phyloP scores from a whole-genome alignment of 305 asterid genomes.

The Vinca major region DNA sequence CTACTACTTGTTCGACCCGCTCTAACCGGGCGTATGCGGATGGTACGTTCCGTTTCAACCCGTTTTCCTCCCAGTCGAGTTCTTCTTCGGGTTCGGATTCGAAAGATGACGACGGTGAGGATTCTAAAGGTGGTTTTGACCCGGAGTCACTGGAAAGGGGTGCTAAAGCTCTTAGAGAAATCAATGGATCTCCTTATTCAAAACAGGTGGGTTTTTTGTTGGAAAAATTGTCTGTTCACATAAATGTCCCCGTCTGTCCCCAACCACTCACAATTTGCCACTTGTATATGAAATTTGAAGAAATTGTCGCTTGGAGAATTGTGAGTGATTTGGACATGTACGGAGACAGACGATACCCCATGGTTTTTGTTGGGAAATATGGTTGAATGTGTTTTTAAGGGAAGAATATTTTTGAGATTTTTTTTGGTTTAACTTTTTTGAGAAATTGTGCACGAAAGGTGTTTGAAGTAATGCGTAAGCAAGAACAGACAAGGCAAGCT shows the following conservation, averaged over 20 bases:
- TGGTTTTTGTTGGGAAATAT: not conserved
- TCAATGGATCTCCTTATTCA: conserved; percentile 49
- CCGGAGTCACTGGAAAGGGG: conserved; percentile 63
- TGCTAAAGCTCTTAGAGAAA: conserved; percentile 72
- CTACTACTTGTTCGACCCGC: conserved; percentile 35
- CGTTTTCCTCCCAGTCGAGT: conserved; percentile 36
- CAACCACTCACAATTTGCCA: too few relatives aligned
- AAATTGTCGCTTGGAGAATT: too few relatives aligned
- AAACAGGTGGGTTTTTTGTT: conserved; percentile 34
- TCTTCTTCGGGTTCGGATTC: conserved; percentile 32
- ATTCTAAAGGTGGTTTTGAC: conserved; percentile 51
- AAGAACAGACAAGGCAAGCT: conserved; percentile 57
- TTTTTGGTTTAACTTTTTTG: conserved; percentile 10
- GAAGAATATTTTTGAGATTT: not conserved
- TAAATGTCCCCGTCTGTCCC: too few relatives aligned
- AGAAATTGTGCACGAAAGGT: conserved; percentile 28
- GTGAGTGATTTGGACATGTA: too few relatives aligned
- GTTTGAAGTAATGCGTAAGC: conserved; percentile 75
- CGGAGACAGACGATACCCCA: too few relatives aligned
- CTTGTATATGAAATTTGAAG: too few relatives aligned
- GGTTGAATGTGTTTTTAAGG: not conserved
- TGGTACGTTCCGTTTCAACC: conserved; percentile 38
- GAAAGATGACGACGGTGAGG: conserved; percentile 34
- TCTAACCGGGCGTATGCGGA: conserved; percentile 40
- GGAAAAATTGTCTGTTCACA: too few relatives aligned